These are phyloP conservation scores for Tulasnella sp. DNA, from an alignment of 768 basidiomycete species.

Conservation along the genomic window DNA sequence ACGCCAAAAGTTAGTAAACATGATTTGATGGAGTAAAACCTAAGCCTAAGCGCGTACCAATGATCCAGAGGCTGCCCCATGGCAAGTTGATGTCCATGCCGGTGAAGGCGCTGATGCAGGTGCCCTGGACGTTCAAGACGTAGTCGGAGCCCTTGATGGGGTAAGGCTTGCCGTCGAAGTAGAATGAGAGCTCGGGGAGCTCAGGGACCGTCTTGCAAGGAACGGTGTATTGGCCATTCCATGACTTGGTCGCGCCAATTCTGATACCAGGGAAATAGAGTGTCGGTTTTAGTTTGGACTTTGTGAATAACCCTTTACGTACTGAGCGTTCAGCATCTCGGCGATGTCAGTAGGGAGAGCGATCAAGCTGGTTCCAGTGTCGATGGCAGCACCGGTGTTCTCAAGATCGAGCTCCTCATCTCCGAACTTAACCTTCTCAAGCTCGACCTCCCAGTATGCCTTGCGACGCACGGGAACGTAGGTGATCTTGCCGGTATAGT, in stretches of 20 bases:
- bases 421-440: slow-evolving; percentile 77
- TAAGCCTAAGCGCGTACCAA: slow-evolving; percentile 52
- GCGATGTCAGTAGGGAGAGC: slow-evolving; percentile 89
- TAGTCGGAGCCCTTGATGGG: slow-evolving; percentile 77
- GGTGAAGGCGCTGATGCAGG: slow-evolving; percentile 89
- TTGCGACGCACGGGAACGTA: slow-evolving; percentile 90
- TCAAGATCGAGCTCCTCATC: slow-evolving; percentile 82
- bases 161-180: slow-evolving; percentile 72
- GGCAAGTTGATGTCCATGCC: slow-evolving; percentile 83
- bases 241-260: slow-evolving; percentile 87
- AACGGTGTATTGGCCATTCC: slow-evolving; percentile 93
- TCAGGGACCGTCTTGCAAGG: slow-evolving; percentile 77
- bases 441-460: slow-evolving; percentile 98
- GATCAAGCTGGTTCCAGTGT: slow-evolving; percentile 91
- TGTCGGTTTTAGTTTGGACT: neutral
- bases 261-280: slow-evolving; percentile 21
- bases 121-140: slow-evolving; percentile 78
- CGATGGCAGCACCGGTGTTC: slow-evolving; percentile 87
- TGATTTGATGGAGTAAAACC: neutral
- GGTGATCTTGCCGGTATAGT: slow-evolving; percentile 67
- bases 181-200: slow-evolving; percentile 77
- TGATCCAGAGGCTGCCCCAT: slow-evolving; percentile 71
- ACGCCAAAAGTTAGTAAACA: slow-evolving; percentile 13
- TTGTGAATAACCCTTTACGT: slow-evolving; percentile 17
- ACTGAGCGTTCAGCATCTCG: slow-evolving; percentile 89